A percentile compares a stretch with the other conserved stretches of the same genome.
phyloP scores from a whole-genome alignment of 306 rosid genomes.

The Trifolium dubium region DNA sequence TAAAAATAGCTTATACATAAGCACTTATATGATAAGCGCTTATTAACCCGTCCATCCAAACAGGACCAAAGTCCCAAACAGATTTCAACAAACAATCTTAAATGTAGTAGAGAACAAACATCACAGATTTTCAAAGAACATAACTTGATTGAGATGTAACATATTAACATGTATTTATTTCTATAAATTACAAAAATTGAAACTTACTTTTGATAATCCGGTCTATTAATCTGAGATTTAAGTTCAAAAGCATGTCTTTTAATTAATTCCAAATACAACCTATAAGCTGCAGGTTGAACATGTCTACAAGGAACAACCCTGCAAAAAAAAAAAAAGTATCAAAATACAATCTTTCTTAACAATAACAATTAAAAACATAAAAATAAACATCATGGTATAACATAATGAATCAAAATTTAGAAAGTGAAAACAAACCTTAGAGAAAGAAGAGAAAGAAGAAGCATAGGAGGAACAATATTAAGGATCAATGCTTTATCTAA shows the following conservation, averaged over 20 bases:
- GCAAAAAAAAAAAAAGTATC: slow-evolving; percentile 35
- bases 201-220: slow-evolving; percentile 69
- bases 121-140: neutral
- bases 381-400: neutral
- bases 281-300: slow-evolving; percentile 78
- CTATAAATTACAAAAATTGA: neutral
- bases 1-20: neutral
- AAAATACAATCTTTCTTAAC: neutral
- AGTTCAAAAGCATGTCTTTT: slow-evolving; percentile 77
- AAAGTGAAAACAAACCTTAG: slow-evolving; percentile 53
- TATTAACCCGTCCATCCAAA: neutral
- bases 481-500: slow-evolving; percentile 77
- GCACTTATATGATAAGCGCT: neutral
- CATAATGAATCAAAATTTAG: slow-evolving; percentile 5
- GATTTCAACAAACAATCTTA: neutral
- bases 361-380: neutral
- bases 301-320: slow-evolving; percentile 88
- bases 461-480: slow-evolving; percentile 81
- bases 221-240: slow-evolving; percentile 69
- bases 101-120: neutral
- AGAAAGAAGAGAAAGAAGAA: slow-evolving; percentile 82
- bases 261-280: slow-evolving; percentile 85
- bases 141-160: neutral
- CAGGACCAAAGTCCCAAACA: neutral
- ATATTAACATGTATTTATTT: neutral